A percentile compares a stretch with the other conserved stretches of the same genome.
Evolutionary conservation across 2,329 filamentous ascomycete genomes (phyloP).

Genomic region (Ceratocystis destructans): DNA sequence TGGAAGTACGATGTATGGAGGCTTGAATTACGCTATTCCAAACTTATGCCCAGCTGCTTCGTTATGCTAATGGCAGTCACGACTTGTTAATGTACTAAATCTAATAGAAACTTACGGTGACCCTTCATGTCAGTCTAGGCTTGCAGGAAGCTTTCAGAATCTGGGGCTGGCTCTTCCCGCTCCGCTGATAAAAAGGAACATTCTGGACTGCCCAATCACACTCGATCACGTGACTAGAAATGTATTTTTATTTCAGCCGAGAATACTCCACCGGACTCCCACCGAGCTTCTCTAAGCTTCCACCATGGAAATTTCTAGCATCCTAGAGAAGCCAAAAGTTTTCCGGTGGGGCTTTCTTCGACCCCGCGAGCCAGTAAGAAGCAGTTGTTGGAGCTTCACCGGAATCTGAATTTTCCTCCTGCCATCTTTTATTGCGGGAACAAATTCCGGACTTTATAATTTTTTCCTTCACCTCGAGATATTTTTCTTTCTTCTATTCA

Average conservation of each 20-base stretch:
- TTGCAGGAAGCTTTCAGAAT: too few species aligned
- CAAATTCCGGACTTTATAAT: background rate
- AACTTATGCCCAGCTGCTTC: too few species aligned
- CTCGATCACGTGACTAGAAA: background rate
- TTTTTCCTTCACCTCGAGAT: background rate
- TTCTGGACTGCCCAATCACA: background rate
- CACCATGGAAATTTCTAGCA: slow-evolving; percentile 19
- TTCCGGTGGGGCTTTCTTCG: slow-evolving; percentile 5
- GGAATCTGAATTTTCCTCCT: slow-evolving; percentile 11
- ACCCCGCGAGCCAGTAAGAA: slow-evolving; percentile 17
- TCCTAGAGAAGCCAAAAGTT: slow-evolving; percentile 5
- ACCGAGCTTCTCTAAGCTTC: slow-evolving; percentile 15
- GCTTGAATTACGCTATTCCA: too few species aligned
- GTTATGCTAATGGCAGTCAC: too few species aligned
- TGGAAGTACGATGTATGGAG: too few species aligned
- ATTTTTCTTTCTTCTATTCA: too few species aligned
- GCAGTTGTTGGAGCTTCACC: slow-evolving; percentile 10
- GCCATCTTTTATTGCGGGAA: slow-evolving; percentile 7
- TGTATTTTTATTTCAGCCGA: background rate
- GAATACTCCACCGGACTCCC: background rate
- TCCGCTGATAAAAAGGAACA: background rate
- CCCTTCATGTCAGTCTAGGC: too few species aligned
- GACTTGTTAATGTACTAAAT: too few species aligned
- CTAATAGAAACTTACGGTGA: too few species aligned
- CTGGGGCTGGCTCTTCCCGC: too few species aligned